Evolutionary conservation across 1,284 basidiomycete species (phyloP).

Genomic region (Puccinia coronata): DNA sequence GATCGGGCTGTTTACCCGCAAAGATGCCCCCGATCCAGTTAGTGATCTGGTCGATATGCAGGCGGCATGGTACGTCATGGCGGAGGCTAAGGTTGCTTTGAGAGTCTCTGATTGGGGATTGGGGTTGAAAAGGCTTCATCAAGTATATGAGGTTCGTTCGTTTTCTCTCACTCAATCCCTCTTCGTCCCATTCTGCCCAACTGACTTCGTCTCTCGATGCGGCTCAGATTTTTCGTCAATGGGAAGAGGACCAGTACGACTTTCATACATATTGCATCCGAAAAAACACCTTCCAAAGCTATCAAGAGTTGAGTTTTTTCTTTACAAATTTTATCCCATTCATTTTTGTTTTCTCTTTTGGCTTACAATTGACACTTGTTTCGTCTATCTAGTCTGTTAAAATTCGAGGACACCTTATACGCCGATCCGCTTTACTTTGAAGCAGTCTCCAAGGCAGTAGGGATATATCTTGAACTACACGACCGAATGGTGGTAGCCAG

Average conservation of each 20-base stretch:
- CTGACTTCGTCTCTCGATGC: not conserved
- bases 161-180: not conserved
- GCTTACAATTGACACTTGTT: not conserved
- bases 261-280: slow-evolving; percentile 95
- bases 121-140: slow-evolving; percentile 82
- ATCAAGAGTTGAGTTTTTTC: slow-evolving; percentile 61
- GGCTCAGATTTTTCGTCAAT: slow-evolving; percentile 36
- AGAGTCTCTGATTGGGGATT: slow-evolving; percentile 71
- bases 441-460: slow-evolving; percentile 29
- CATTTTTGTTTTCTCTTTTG: not conserved
- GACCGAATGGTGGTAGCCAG: slow-evolving; percentile 17
- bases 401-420: slow-evolving; percentile 46
- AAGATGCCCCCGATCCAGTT: slow-evolving; percentile 76
- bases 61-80: slow-evolving; percentile 80
- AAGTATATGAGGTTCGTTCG: slow-evolving; percentile 69
- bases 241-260: slow-evolving; percentile 86
- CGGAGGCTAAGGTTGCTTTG: slow-evolving; percentile 75
- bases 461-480: slow-evolving; percentile 32
- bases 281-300: slow-evolving; percentile 82
- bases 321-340: not conserved
- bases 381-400: slow-evolving; percentile 21
- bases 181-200: not conserved
- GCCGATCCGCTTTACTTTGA: slow-evolving; percentile 15
- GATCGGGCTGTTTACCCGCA: slow-evolving; percentile 62
- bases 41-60: slow-evolving; percentile 95